Evolutionary conservation across 164 flowering plant species (phyloP).

Genomic region (Sedum album): DNA sequence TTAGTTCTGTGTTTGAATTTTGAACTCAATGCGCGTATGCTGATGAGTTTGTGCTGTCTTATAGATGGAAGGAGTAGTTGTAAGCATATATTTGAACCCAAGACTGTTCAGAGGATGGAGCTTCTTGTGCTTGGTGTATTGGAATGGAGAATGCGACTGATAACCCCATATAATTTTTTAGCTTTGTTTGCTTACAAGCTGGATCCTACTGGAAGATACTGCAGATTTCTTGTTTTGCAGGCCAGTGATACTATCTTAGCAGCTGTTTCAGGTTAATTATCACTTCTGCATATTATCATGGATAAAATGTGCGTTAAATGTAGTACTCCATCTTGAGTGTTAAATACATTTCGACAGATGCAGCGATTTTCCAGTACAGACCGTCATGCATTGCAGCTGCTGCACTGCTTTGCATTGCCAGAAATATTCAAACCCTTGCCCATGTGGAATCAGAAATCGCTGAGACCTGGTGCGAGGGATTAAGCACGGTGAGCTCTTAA

Average conservation of each 20-base stretch:
- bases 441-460: neutral
- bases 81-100: constrained; percentile 5
- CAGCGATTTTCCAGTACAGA: neutral
- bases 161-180: constrained; percentile 5
- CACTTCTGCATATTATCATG: neutral
- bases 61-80: constrained; percentile 7
- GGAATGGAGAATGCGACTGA: neutral
- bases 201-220: constrained; percentile 4
- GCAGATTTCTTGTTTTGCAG: neutral
- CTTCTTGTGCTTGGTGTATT: neutral
- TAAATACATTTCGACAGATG: neutral
- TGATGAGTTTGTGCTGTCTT: neutral
- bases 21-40: no score
- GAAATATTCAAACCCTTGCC: neutral
- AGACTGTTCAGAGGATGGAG: constrained; percentile 7
- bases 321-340: neutral
- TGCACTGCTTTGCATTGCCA: neutral
- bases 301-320: neutral
- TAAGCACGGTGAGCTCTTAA: neutral
- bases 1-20: neutral
- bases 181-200: neutral
- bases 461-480: neutral
- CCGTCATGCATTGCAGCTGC: constrained; percentile 7
- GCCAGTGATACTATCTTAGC: neutral
- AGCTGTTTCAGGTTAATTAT: neutral